Conservation (phyloP, 768 basidiomycete species). For the Boletus rubescentipes region DNA sequence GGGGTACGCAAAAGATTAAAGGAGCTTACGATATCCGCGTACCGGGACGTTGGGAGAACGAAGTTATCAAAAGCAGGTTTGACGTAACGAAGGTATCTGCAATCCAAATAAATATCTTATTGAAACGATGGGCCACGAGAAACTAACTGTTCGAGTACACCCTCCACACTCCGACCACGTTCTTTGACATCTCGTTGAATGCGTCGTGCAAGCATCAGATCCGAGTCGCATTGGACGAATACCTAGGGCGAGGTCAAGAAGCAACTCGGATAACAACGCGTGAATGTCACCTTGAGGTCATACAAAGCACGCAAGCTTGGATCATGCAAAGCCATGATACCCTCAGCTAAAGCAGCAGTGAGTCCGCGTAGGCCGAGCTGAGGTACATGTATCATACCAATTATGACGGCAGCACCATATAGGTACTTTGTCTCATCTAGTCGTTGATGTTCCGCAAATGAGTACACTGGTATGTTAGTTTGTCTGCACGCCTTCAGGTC, state of each 20-base stretch:
- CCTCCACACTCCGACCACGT: conserved; percentile 80
- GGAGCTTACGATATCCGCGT: conserved; percentile 79
- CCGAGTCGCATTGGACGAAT: conserved; percentile 92
- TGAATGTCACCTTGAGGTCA: conserved; percentile 76
- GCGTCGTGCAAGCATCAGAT: conserved; percentile 94
- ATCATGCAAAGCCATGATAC: conserved; percentile 88
- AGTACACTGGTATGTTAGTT: conserved; percentile 91
- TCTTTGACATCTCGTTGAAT: conserved; percentile 87
- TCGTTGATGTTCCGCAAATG: conserved; percentile 88
- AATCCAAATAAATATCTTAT: conserved; percentile 1
- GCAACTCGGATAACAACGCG: background rate
- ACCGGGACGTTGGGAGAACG: conserved; percentile 80
- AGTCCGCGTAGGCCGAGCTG: background rate
- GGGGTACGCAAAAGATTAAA: background rate
- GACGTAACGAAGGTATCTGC: conserved; percentile 90
- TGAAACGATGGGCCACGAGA: background rate
- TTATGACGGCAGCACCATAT: conserved; percentile 92
- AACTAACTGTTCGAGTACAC: conserved; percentile 83
- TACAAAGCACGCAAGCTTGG: conserved; percentile 76
- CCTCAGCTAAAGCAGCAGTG: conserved; percentile 60
- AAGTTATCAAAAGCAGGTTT: conserved; percentile 95
- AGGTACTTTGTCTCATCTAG: conserved; percentile 78
- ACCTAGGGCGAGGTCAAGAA: conserved; percentile 43
- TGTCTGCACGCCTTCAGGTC: conserved; percentile 85
- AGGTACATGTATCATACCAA: conserved; percentile 47